phyloP scores from a whole-genome alignment of 192 early-diverging fungal genomes.

The Entophlyctis luteolus region DNA sequence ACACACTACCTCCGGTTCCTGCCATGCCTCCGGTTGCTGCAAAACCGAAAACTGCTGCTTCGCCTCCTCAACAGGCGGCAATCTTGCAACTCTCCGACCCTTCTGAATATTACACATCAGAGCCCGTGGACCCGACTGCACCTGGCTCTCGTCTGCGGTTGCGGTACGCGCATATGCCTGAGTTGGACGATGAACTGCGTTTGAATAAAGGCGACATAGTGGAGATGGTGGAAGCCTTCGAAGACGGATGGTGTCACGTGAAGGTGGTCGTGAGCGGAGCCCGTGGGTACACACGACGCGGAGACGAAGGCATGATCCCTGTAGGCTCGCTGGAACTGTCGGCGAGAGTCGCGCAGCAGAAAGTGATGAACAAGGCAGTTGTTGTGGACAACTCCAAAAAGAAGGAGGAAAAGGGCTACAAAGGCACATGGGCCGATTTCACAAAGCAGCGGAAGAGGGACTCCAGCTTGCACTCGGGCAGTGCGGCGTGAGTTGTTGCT shows the following conservation, averaged over 20 bases:
- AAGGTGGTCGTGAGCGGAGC: constrained; percentile 21
- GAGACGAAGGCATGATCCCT: constrained; percentile 30
- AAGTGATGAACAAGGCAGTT: constrained; percentile 3
- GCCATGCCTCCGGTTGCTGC: too few species aligned
- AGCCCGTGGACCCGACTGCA: constrained; percentile 19
- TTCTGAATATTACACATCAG: constrained; percentile 6
- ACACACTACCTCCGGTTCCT: too few species aligned
- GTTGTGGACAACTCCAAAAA: neutral
- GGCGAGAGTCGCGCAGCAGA: neutral
- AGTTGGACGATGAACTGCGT: constrained; percentile 29
- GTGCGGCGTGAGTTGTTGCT: too few species aligned
- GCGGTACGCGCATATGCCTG: constrained; percentile 21
- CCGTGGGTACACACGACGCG: constrained; percentile 5
- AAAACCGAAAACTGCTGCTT: too few species aligned
- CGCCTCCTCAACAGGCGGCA: too few species aligned
- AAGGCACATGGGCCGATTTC: constrained; percentile 6
- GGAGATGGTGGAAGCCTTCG: constrained; percentile 34
- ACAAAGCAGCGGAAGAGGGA: constrained; percentile 3
- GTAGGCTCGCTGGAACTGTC: constrained; percentile 18
- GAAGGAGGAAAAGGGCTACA: neutral
- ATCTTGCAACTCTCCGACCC: too few species aligned
- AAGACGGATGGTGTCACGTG: constrained; percentile 31
- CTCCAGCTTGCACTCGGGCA: constrained; percentile 4
- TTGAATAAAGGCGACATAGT: constrained; percentile 30
- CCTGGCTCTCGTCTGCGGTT: constrained; percentile 29